Base-by-base conservation (phyloP, 352 stramenopile species). In the Poterioochromonas sp. region DNA sequence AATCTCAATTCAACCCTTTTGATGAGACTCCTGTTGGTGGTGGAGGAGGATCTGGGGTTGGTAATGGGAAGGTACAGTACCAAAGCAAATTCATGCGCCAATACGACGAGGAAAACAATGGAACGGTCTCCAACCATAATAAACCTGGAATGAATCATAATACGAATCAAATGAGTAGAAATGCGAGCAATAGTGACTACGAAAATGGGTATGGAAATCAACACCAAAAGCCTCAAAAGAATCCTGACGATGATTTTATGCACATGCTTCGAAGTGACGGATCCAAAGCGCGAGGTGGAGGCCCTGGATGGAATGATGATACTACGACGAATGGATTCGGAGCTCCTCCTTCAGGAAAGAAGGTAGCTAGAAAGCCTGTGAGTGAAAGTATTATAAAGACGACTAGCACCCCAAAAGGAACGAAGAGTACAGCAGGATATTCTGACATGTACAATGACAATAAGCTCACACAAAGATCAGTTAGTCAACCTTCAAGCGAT, bases 241-340 rank as follows among this genome's bases (percentile, higher is more conserved):
- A 78, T 37, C 8, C 41, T 20, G 71, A 78, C 22, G 71, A 78
- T 15, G 12, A 15, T 22, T 69, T 78, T 5, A 39, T 51, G 8
- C 11, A 3, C 32, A 49, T 8, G 1, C 35, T 78, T 11, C 41
- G 71, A 34, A n/a, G 29, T 76, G 68, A 39, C 39, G 47, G 69
- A 11, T n/a, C 2, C 12, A n/a, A 37, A 22, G 18, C 62, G 62
- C 29, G 62, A 68, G 5, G 1, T 12, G 35, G 11, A 15, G 43
- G 71, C 15, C 43, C 47, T 20, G 71, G 47, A 51, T 69, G 71
- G 47, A 69, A 78, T 29, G 47, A 69, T 49, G 47, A 78, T 43
- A 78, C 47, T 2, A 11, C 71, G 8, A 29, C 40, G 12, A n/a
- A n/a, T 20, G 11, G 11, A 29, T 58, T 39, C 12, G n/a, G 37